A percentile compares a stretch with the other conserved stretches of the same genome.
These are phyloP conservation scores for Flaveria trinervia DNA, from an alignment of 129 eudicot species.

Conservation along the genomic window DNA sequence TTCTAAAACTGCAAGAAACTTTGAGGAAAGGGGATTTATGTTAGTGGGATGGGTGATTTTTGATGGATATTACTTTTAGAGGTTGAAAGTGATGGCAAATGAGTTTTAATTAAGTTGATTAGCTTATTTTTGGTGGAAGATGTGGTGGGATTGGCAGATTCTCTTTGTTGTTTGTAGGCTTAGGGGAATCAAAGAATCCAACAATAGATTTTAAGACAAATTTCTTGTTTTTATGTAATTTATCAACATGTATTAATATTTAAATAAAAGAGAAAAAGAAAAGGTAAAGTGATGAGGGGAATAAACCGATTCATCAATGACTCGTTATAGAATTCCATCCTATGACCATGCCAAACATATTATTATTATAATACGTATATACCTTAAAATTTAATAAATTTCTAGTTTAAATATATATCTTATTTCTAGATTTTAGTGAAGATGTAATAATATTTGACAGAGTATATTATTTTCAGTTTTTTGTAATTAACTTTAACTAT, in stretches of 20 bases:
- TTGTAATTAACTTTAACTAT: too few relatives aligned
- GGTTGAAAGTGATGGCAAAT: constrained; percentile 56
- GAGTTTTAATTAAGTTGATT: constrained; percentile 30
- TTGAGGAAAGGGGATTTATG: constrained; percentile 40
- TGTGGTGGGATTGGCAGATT: constrained; percentile 82
- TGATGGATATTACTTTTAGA: constrained; percentile 47
- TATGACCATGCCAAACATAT: constrained; percentile 10
- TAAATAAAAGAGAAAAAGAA: constrained; percentile 16
- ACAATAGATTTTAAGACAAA: constrained; percentile 70
- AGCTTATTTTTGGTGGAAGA: constrained; percentile 42
- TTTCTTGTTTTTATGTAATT: constrained; percentile 53
- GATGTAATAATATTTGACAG: neutral
- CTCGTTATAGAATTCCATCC: constrained; percentile 19
- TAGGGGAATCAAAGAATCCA: constrained; percentile 95
- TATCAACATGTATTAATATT: constrained; percentile 41
- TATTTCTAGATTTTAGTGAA: neutral
- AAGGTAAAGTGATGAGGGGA: constrained; percentile 30
- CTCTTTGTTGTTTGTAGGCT: constrained; percentile 77
- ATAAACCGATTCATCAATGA: constrained; percentile 42
- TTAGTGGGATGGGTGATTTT: constrained; percentile 54
- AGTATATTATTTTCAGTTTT: too few relatives aligned
- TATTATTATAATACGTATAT: neutral
- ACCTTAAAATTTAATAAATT: neutral
- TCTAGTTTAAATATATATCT: neutral
- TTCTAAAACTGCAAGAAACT: constrained; percentile 50